Conservation (phyloP, 257 asterid species). For the Nicotiana undulata region DNA sequence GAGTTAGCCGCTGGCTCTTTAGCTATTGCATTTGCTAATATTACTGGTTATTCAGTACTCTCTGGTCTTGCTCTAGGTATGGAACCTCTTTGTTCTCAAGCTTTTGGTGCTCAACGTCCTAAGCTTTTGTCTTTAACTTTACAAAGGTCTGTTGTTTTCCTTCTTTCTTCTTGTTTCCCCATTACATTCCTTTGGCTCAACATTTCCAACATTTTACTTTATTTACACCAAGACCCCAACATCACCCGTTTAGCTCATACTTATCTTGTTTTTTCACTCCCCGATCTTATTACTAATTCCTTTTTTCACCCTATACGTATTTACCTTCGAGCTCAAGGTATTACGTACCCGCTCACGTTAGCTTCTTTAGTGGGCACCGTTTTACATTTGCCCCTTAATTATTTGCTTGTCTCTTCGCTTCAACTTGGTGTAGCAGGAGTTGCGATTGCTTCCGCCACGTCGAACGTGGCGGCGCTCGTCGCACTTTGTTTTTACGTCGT, state of each 20-base stretch:
- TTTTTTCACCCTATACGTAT: conserved; percentile 67
- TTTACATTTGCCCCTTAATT: conserved; percentile 50
- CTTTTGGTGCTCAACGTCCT: conserved; percentile 65
- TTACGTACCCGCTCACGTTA: conserved; percentile 58
- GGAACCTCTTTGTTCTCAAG: conserved; percentile 84
- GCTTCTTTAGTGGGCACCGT: conserved; percentile 55
- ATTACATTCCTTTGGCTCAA: conserved; percentile 65
- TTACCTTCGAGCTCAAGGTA: conserved; percentile 92
- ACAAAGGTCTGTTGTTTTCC: conserved; percentile 51
- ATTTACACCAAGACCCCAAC: conserved; percentile 61
- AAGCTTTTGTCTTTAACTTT: conserved; percentile 56
- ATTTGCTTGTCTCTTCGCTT: conserved; percentile 37
- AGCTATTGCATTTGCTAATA: conserved; percentile 78
- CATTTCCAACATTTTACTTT: conserved; percentile 43
- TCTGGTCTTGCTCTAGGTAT: conserved; percentile 73
- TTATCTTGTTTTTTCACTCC: conserved; percentile 57
- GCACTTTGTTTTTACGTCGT: conserved; percentile 30
- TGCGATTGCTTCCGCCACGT: conserved; percentile 68
- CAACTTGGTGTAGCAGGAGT: conserved; percentile 68
- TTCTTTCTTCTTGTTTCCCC: conserved; percentile 46
- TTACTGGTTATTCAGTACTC: conserved; percentile 57
- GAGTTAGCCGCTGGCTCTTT: conserved; percentile 70
- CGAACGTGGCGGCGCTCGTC: conserved; percentile 34
- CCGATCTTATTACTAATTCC: conserved; percentile 64
- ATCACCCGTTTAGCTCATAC: conserved; percentile 53